These are phyloP conservation scores for Lichtheimia corymbifera DNA, from an alignment of 371 early-diverging fungal species.

Conservation along the genomic window DNA sequence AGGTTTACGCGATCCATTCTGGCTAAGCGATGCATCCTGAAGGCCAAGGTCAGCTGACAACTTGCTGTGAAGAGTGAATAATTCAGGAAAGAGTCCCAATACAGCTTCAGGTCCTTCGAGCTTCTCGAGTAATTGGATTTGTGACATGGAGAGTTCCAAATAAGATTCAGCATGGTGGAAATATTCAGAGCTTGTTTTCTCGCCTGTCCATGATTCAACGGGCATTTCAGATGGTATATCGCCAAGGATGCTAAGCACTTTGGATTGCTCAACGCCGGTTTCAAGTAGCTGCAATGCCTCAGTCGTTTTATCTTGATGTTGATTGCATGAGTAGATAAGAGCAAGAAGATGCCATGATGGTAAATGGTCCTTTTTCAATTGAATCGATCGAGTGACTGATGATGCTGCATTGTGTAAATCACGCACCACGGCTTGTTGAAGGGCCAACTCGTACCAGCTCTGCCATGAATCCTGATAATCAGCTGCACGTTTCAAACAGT, in stretches of 20 bases:
- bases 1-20: background rate
- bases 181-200: conserved; percentile 17
- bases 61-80: conserved; percentile 65
- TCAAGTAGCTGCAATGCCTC: conserved; percentile 73
- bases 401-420: conserved; percentile 67
- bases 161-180: conserved; percentile 28
- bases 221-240: conserved; percentile 34
- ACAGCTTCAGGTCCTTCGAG: conserved; percentile 54
- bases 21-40: background rate
- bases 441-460: conserved; percentile 73
- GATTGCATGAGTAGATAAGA: conserved; percentile 64
- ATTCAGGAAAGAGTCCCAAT: conserved; percentile 50
- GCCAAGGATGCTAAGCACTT: background rate
- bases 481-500: conserved; percentile 23
- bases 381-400: conserved; percentile 60
- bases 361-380: conserved; percentile 57
- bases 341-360: conserved; percentile 87
- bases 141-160: conserved; percentile 26
- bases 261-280: conserved; percentile 62
- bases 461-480: conserved; percentile 47
- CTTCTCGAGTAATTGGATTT: conserved; percentile 26
- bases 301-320: conserved; percentile 11
- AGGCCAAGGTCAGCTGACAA: conserved; percentile 31
- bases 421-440: conserved; percentile 77
- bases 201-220: conserved; percentile 23